Percentiles rank a stretch among this genome's conserved stretches.
These are phyloP conservation scores for Emydomyces testavorans DNA, from an alignment of 2,329 filamentous ascomycete species.

Conservation along the genomic window DNA sequence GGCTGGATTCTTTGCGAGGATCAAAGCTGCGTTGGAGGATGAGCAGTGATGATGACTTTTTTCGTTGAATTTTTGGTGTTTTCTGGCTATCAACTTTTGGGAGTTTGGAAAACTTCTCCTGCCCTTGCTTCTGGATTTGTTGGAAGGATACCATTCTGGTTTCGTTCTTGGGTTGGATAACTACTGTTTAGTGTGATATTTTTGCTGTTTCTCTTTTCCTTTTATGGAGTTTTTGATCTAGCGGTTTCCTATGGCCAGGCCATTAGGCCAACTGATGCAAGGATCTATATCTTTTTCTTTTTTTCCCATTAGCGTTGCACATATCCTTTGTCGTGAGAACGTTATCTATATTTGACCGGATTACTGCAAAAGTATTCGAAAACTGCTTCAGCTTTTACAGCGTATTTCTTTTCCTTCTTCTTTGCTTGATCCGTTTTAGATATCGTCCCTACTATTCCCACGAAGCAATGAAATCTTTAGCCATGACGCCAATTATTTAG, in stretches of 20 bases:
- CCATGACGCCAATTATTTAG: constrained; percentile 6
- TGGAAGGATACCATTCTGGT: constrained; percentile 14
- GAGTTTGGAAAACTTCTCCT: neutral
- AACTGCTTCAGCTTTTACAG: neutral
- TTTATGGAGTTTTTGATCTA: neutral
- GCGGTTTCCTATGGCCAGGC: neutral
- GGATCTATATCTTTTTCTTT: neutral
- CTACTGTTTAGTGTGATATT: neutral
- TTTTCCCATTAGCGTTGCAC: neutral
- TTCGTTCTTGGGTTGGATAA: neutral
- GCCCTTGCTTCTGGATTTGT: constrained; percentile 8
- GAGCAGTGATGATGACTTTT: constrained; percentile 20
- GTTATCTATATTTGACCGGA: neutral
- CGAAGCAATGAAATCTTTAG: constrained; percentile 2
- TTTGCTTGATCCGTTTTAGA: neutral
- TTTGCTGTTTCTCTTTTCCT: neutral
- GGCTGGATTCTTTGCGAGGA: constrained; percentile 38
- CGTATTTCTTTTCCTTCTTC: neutral
- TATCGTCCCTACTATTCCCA: neutral
- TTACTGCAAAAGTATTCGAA: neutral
- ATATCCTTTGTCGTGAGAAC: neutral
- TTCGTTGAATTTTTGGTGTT: neutral
- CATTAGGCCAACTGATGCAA: neutral
- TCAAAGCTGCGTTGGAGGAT: constrained; percentile 37
- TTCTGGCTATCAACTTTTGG: constrained; percentile 12